Evolutionary conservation across 495 filamentous ascomycete species (phyloP), one percentile per base, ranked within the genome.

Genomic region (Xylaria curta): DNA sequence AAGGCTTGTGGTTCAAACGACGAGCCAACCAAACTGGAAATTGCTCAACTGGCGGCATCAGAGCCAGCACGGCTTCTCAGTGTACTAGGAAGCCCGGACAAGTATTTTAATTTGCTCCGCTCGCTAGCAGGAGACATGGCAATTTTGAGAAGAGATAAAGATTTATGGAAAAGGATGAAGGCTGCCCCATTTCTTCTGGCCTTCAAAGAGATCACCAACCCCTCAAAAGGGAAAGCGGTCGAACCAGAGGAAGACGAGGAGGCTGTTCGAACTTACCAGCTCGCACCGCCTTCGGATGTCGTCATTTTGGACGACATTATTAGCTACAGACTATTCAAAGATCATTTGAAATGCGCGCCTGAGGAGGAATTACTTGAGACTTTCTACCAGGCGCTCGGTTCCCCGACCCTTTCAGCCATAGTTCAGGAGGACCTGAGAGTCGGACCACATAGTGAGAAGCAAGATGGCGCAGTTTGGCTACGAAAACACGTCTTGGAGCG

Each of bases 221-320:
- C 80, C 5, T 80, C 81, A 19, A 82, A 84, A 63, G 69, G 87
- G n/a, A 84, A 87, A 58, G 81, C 86, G 17, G 73, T 75, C 28
- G 86, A 89, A 24, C 82, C 86, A 17, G 93, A 97, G 1, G 92
- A 94, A 36, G 88, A 90, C 17, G 91, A 63, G 51, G 83, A 89
- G 33, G 87, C 87, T 10, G 90, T 97, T 77, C 91, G 90, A 74
- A 89, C 94, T 71, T 97, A 90, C 82, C 88, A 88, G 53, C 88
- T 98, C 33, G 88, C 91, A 4, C 79, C 85, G 12, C 89, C 94
- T 10, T 86, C 81, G 38, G 85, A 93, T 15, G 89, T 96, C 72
- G 89, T 95, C 21, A 88, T 98, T 64, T 85, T 94, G 9, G 95
- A 99, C 80, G 94, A 97, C 76, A 92, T 93, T 73, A 91, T 91